Base-by-base conservation (phyloP, 2,329 filamentous ascomycete genomes). In the Didymella segeticola region DNA sequence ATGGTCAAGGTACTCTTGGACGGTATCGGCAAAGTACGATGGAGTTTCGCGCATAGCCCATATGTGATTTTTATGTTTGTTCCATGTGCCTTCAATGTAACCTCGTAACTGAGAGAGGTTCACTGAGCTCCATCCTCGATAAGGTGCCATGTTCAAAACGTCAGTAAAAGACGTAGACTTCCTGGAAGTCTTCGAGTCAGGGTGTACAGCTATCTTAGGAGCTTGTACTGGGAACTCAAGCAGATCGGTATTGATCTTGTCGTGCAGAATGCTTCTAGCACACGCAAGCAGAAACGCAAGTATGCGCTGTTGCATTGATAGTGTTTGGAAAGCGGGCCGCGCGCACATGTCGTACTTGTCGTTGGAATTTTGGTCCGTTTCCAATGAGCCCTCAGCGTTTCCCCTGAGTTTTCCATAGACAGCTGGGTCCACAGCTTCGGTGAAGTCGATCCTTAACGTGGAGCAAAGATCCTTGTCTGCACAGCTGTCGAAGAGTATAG, bases 11-110 rank as follows among this genome's bases (percentile, higher is more conserved):
- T 39, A 10, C 2, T 57, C 51, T 2, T 7, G 30, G 22, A 55
- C 26, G 2, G 22, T 41, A 25, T 58, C 50, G 1, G 46, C 46
- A n/a, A 58, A 52, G 29, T 58, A 58, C 1, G 19, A 41, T 15
- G 54, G 54, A n/a, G 53, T 49, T 45, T 57, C 54, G 4, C 49
- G 51, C 0, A 58, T 27, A 30, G 51, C 55, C 33, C 43, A 33
- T 3, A 58, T 25, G 11, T 58, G 55, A 15, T 45, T 30, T 17
- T 48, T 51, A 1, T 47, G 43, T 19, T 19, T 38, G 14, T 1
- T 31, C 1, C 30, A 19, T 1, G 25, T 38, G 26, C 17, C 30
- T n/a, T 37, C 12, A 8, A 47, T 12, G 10, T 38, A 47, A 14
- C 19, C 19, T 12, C 43, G 25, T 2, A 47, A 5, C 19, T 30